phyloP scores from a whole-genome alignment of 2,329 filamentous ascomycete species.

The Ascochyta viciae-villosae region DNA sequence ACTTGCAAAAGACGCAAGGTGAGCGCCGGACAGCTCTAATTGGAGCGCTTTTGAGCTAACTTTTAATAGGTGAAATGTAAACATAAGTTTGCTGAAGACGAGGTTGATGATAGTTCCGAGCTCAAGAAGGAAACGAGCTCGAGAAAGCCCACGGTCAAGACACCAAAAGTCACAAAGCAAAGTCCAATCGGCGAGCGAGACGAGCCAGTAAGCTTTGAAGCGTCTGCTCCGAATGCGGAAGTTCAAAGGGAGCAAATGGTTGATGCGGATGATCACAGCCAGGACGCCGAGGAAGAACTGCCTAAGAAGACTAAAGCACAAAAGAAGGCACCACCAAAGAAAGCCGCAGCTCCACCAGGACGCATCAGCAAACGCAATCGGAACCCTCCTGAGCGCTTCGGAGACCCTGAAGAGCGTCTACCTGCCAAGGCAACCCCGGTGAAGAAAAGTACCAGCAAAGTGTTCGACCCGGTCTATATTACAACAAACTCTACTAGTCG shows the following conservation, averaged over 20 bases:
- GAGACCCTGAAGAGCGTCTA: constrained; percentile 16
- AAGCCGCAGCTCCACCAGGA: constrained; percentile 10
- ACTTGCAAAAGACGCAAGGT: constrained; percentile 11
- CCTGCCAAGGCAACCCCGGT: constrained; percentile 12
- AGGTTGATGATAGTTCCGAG: not conserved
- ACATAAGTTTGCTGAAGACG: not conserved
- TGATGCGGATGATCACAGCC: not conserved
- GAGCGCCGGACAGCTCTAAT: not conserved
- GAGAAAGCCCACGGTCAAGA: not conserved
- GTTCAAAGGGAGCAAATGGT: not conserved
- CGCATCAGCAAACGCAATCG: constrained; percentile 34
- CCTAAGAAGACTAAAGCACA: constrained; percentile 11
- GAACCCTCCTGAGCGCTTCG: constrained; percentile 38
- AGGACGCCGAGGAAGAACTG: not conserved
- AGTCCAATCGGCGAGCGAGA: not conserved
- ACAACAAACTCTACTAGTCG: constrained; percentile 42
- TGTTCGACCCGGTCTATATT: constrained; percentile 41
- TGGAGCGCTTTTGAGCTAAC: not conserved
- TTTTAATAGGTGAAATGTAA: constrained; percentile 7
- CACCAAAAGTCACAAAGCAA: not conserved
- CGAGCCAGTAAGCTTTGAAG: not conserved
- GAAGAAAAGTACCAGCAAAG: constrained; percentile 25
- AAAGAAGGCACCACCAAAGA: constrained; percentile 19
- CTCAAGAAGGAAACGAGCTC: not conserved
- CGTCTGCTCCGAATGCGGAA: not conserved